These are phyloP conservation scores for Bipolaris zeicola DNA, from an alignment of 2,329 filamentous ascomycete genomes.

Conservation along the genomic window DNA sequence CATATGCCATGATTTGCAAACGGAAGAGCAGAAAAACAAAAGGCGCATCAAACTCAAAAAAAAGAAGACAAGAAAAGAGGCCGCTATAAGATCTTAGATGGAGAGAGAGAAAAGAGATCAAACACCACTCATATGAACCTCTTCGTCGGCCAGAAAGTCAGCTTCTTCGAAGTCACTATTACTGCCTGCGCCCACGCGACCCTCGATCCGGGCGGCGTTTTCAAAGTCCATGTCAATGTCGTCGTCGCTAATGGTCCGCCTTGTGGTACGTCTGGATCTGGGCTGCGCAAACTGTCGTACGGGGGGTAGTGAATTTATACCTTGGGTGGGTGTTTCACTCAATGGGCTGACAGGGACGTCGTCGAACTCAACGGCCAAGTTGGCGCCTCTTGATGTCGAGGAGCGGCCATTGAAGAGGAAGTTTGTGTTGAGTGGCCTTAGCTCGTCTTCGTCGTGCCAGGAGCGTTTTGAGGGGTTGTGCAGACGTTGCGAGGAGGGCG, in stretches of 20 bases:
- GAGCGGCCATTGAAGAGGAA: constrained; percentile 35
- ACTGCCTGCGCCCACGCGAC: constrained; percentile 43
- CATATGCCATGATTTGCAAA: background rate
- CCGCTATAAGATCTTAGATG: background rate
- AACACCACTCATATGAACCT: constrained; percentile 45
- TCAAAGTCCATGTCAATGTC: constrained; percentile 44
- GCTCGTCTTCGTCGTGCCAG: constrained; percentile 48
- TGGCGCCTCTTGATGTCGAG: constrained; percentile 16
- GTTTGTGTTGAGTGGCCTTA: constrained; percentile 25
- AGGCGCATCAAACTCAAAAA: background rate
- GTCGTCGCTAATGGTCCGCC: constrained; percentile 22
- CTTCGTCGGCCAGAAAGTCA: constrained; percentile 56
- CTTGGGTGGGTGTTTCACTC: constrained; percentile 33
- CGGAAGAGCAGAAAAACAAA: constrained; percentile 8
- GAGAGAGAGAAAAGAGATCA: constrained; percentile 9
- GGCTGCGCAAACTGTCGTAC: constrained; percentile 41
- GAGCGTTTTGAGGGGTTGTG: constrained; percentile 51
- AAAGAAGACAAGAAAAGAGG: constrained; percentile 2
- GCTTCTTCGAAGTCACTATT: constrained; percentile 71
- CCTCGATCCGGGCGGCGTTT: constrained; percentile 38
- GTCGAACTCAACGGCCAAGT: constrained; percentile 28
- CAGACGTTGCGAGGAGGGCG: constrained; percentile 16
- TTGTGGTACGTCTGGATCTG: constrained; percentile 24
- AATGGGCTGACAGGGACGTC: constrained; percentile 45
- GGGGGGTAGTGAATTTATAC: constrained; percentile 26